phyloP scores from a whole-genome alignment of 179 eudicot species.

The Pouteria campechiana region DNA sequence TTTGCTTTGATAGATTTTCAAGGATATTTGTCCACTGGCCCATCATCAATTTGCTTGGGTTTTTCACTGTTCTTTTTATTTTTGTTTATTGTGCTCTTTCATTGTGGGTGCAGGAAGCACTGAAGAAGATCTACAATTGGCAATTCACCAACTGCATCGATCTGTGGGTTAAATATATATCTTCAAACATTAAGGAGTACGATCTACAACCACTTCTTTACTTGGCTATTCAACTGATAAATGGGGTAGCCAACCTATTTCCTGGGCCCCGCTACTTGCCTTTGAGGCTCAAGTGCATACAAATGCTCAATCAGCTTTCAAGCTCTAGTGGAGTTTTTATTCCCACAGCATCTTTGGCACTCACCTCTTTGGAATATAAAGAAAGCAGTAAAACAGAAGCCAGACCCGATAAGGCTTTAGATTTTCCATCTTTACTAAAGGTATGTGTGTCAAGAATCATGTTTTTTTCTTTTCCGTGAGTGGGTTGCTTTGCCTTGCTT shows the following conservation, averaged over 20 bases:
- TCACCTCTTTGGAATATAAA: slow-evolving; percentile 68
- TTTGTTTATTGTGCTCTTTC: background rate
- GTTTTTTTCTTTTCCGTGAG: too few species aligned
- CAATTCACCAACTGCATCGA: slow-evolving; percentile 66
- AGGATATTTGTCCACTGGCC: too few species aligned
- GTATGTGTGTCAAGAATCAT: too few species aligned
- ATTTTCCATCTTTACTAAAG: slow-evolving; percentile 53
- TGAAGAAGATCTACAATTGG: slow-evolving; percentile 78
- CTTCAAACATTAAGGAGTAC: slow-evolving; percentile 41
- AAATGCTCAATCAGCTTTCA: slow-evolving; percentile 76
- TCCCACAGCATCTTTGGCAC: slow-evolving; percentile 60
- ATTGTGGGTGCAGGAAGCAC: slow-evolving; percentile 61
- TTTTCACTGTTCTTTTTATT: background rate
- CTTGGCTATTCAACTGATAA: slow-evolving; percentile 50
- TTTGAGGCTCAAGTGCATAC: slow-evolving; percentile 61
- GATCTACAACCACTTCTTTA: slow-evolving; percentile 54
- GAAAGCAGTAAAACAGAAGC: slow-evolving; percentile 47
- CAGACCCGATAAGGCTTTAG: slow-evolving; percentile 27
- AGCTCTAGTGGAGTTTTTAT: slow-evolving; percentile 61
- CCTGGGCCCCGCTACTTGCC: slow-evolving; percentile 76
- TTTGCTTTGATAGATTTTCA: background rate
- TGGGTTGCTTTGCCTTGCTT: background rate
- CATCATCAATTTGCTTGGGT: too few species aligned
- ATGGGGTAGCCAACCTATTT: slow-evolving; percentile 65
- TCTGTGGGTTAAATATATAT: slow-evolving; percentile 68